phyloP scores from a whole-genome alignment of 2,329 filamentous ascomycete genomes.

The Ophiostoma populinum region DNA sequence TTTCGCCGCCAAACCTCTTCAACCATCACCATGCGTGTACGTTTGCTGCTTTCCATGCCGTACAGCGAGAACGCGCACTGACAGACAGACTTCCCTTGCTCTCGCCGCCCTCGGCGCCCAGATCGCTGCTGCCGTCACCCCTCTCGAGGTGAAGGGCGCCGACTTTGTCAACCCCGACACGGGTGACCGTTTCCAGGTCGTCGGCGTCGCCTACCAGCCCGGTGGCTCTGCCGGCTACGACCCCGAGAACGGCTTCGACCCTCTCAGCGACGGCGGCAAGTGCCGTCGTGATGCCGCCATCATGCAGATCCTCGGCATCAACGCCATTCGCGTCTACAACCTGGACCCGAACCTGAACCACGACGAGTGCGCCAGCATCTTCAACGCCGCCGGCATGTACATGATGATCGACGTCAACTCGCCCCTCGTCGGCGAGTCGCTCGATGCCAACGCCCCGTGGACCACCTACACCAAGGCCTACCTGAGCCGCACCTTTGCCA shows the following conservation, averaged over 20 bases:
- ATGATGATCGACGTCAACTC: constrained; percentile 55
- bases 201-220: constrained; percentile 53
- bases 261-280: constrained; percentile 37
- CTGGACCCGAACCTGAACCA: constrained; percentile 48
- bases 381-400: constrained; percentile 52
- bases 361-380: constrained; percentile 48
- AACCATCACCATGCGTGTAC: constrained; percentile 7
- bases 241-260: constrained; percentile 34
- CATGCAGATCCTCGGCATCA: constrained; percentile 47
- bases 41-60: neutral
- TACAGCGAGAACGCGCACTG: neutral
- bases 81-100: constrained; percentile 22
- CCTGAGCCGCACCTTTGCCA: constrained; percentile 47
- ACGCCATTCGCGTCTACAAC: constrained; percentile 55
- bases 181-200: constrained; percentile 45
- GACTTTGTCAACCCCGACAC: constrained; percentile 42
- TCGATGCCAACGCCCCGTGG: constrained; percentile 38
- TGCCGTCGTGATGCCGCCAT: constrained; percentile 49
- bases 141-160: constrained; percentile 37
- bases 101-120: constrained; percentile 36
- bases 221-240: constrained; percentile 47
- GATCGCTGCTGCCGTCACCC: constrained; percentile 36
- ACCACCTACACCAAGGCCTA: constrained; percentile 38
- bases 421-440: constrained; percentile 38
- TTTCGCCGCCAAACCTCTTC: constrained; percentile 3